Evolutionary conservation across 2,329 filamentous ascomycete genomes (phyloP), one percentile per base, ranked within the genome.

Genomic region (Alternaria alternata): DNA sequence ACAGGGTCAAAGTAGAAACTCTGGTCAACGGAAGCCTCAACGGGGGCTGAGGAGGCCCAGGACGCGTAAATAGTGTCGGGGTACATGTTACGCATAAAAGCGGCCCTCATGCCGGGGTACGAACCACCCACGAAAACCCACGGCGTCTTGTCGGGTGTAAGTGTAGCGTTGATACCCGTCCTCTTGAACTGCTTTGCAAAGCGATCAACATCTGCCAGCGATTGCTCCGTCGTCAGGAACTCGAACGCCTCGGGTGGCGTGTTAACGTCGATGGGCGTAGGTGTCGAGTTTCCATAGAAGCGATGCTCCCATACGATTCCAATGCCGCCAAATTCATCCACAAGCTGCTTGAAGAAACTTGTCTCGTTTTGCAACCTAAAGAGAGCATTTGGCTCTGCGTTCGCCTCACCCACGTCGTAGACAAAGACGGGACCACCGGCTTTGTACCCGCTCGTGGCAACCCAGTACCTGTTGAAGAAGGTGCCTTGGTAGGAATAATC

Each of bases 1-100:
- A 86, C 70, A 38, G 83, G 81, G 22, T 85, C 83, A 53, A 78
- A 85, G 66, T 85, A 86, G 22, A 79, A 71, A n/a, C 79, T 80
- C 80, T 85, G 83, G 58, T 85, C 78, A n/a, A 82, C 66, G 5
- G 71, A 75, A 3, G 83, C 83, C 64, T 87, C 73, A 0, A 84
- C 80, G 0, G 77, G 77, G 0, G 78, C 77, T 4, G 77, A 78
- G 4, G 77, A 76, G 11, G 77, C 76, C 44, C 68, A 80, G 1
- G 68, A 61, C 3, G 77, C 78, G 57, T 70, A 75, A 22, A 80
- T 79, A 8, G 76, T 79, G 5, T 78, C 69, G 0, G 78, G 78
- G 53, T 79, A 79, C 59, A 70, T 69, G 38, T 78, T 66, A 5
- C 78, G 75, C 69, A 80, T 71, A 62, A 78, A 79, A 3, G 77